Evolutionary conservation across 805 yeast species (phyloP), one percentile per base, ranked within the genome.

Genomic region (Starmerella khaoyaiensis): DNA sequence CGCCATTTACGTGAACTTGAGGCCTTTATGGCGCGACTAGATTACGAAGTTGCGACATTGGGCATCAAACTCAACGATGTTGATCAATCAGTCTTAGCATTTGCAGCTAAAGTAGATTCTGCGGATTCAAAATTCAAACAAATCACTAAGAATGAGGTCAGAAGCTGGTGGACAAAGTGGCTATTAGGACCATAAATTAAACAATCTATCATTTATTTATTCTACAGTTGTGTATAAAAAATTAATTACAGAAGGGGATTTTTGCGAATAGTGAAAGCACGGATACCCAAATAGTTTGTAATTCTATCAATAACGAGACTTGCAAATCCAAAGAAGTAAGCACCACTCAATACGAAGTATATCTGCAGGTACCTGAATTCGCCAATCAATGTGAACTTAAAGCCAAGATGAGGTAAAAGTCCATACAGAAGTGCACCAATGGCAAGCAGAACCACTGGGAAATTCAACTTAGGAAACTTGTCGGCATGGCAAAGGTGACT

Each of bases 401-500:
- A 67, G 45, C 61, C 83, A 75, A 17, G 59, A 44, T 19, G 63
- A 4, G 49, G 95, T 79, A 41, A 74, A 58, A 44, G 31, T 19
- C 57, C 59, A 47, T 60, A 62, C 22, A 60, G 33, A 5, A 63
- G 15, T 4, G 62, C 49, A 6, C 64, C 67, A 5, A 47, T 32
- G 21, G 50, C 37, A 16, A 60, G 46, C 9, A 63, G 57, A 12
- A 73, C 62, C 66, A 74, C 68, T 4, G 93, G 80, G 21, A 79
- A 65, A 35, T 82, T 79, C 46, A 69, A 50, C 54, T 64, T 62
- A 24, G 98, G 98, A 66, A 80, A 87, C 27, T 20, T 5, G 11
- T 63, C 59, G 56, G 83, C 94, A 36, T 71, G 24, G 9, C 97
- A 84, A 50, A 87, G 69, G 57, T 90, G 97, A 10, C 82, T 83